Conservation (phyloP, 805 yeast species). For the Nakazawaea ishiwadae region DNA sequence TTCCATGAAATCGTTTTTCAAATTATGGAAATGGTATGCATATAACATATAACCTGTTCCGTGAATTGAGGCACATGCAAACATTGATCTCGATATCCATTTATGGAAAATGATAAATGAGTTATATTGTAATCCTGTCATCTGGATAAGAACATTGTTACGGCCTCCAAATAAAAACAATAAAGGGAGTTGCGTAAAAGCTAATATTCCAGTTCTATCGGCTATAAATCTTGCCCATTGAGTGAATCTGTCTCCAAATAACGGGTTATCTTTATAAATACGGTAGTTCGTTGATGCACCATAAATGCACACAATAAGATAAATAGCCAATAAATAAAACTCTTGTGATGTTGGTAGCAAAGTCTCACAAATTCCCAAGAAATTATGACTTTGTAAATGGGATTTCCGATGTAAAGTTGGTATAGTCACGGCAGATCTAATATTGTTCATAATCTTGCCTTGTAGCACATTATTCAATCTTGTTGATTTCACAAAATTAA, state of each 20-base stretch:
- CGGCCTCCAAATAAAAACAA: constrained; percentile 52
- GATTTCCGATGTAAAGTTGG: constrained; percentile 16
- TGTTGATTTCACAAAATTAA: constrained; percentile 15
- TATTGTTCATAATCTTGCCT: constrained; percentile 8
- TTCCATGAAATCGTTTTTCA: constrained; percentile 9
- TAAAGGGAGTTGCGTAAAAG: constrained; percentile 39
- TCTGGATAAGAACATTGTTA: constrained; percentile 48
- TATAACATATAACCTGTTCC: constrained; percentile 24
- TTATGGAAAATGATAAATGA: constrained; percentile 39
- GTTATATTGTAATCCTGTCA: constrained; percentile 45
- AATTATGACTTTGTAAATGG: constrained; percentile 22
- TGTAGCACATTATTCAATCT: constrained; percentile 1
- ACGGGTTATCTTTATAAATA: constrained; percentile 11
- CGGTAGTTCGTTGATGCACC: constrained; percentile 15
- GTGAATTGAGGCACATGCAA: constrained; percentile 25
- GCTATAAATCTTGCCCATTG: constrained; percentile 40
- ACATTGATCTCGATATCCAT: constrained; percentile 34
- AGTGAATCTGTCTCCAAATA: constrained; percentile 16
- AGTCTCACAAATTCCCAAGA: constrained; percentile 16
- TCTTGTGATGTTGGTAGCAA: constrained; percentile 25
- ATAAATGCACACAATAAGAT: constrained; percentile 14
- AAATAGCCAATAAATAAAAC: constrained; percentile 15
- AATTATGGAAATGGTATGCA: constrained; percentile 17
- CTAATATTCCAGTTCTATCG: constrained; percentile 52
- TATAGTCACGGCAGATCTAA: constrained; percentile 18